Evolutionary conservation across 306 rosid species (phyloP).

Genomic region (Prunus davidiana): DNA sequence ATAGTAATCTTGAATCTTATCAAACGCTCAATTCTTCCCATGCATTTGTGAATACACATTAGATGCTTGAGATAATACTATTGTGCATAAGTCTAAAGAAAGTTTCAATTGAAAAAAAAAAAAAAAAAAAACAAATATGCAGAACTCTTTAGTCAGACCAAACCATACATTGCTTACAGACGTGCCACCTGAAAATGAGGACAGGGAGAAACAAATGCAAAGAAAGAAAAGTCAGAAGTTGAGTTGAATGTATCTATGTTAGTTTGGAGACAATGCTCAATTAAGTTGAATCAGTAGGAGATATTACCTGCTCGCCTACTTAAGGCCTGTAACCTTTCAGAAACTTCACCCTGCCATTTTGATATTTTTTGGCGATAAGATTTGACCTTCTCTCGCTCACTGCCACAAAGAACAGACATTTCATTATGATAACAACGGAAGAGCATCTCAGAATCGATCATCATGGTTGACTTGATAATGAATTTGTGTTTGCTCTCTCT

Average conservation of each 20-base stretch:
- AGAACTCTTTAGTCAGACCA: slow-evolving; percentile 30
- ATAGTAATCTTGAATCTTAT: neutral
- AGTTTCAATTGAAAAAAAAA: neutral
- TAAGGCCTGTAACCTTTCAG: slow-evolving; percentile 79
- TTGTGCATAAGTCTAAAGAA: neutral
- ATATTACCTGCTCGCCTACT: slow-evolving; percentile 68
- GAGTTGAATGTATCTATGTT: neutral
- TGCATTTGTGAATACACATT: neutral
- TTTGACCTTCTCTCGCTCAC: slow-evolving; percentile 84
- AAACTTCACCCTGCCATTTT: slow-evolving; percentile 87
- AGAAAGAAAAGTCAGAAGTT: slow-evolving; percentile 24
- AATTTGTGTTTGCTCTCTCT: neutral
- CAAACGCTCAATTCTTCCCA: neutral
- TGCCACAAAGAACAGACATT: slow-evolving; percentile 35
- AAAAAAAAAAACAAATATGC: neutral
- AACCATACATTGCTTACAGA: slow-evolving; percentile 58
- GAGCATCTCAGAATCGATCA: neutral
- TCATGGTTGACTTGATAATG: neutral
- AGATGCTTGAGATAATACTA: neutral
- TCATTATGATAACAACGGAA: slow-evolving; percentile 9
- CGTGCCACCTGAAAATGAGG: slow-evolving; percentile 60
- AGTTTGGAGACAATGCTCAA: slow-evolving; percentile 2
- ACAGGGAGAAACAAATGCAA: slow-evolving; percentile 12
- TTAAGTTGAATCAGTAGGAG: slow-evolving; percentile 11
- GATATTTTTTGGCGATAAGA: slow-evolving; percentile 79